Base-by-base conservation (phyloP, 768 basidiomycete species). In the Dioszegia aurantiaca region DNA sequence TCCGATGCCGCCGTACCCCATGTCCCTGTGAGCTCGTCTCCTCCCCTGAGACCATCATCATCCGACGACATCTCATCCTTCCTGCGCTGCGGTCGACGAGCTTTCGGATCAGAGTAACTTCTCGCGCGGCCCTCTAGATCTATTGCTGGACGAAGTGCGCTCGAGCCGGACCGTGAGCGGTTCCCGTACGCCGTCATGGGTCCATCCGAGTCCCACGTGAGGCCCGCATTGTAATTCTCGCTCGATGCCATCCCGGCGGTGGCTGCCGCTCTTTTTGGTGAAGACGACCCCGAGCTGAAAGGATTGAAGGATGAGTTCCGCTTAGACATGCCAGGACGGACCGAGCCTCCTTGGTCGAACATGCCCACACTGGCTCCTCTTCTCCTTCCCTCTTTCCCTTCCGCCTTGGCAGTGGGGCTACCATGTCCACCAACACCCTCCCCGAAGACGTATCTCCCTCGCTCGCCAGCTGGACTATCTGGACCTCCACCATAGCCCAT, bases 391-490 rank as follows among this genome's bases (percentile, higher is more conserved):
- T 19, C 42, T n/a, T 46, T 40, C n/a, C 17, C 24, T 41, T 47
- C 56, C 17, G 21, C 10, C 19, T 54, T 31, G 16, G 58, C 43
- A 16, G 41, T 28, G 0, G 65, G 57, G 2, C 56, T 53, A 6
- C 68, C 67, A 24, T 53, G 54, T 3, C 51, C 61, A 2, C 70
- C 72, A 21, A 65, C 59, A 5, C 70, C 70, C 43, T 64, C 68
- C 6, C 70, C 73, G 56, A 77, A 77, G 24, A 67, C 73, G 51
- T 76, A 76, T 19, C 64, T 58, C 12, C 19, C 16, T 26, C 41
- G 4, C 24, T 52, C 57, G 4, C 47, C 47, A 6, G 10, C 23
- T 9, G 57, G 48, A n/a, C 37, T 41, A 16, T 53, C 17, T 33
- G 6, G 6, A 33, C 33, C 44, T n/a, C n/a, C n/a, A 21, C 46